phyloP scores from a whole-genome alignment of 2,329 filamentous ascomycete genomes.

The Colletotrichum sp. region DNA sequence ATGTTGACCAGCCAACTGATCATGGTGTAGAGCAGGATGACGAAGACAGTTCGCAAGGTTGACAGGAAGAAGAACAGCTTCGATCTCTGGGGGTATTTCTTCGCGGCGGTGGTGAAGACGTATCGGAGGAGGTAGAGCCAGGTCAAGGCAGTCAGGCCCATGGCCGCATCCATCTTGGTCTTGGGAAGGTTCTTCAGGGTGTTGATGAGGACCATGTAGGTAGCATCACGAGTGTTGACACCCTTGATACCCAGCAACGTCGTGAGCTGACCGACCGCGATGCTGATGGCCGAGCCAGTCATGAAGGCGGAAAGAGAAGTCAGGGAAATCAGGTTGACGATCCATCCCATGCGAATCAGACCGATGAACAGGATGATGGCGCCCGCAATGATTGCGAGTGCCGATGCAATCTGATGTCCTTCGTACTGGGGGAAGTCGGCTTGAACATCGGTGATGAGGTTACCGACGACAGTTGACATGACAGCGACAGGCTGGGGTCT shows the following conservation, averaged over 20 bases:
- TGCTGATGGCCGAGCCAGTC: conserved; percentile 93
- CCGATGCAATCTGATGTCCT: conserved; percentile 75
- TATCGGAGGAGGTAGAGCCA: conserved; percentile 80
- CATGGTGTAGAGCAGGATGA: conserved; percentile 90
- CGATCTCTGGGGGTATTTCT: conserved; percentile 70
- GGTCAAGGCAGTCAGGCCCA: conserved; percentile 83
- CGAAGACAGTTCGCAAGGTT: conserved; percentile 88
- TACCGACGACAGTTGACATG: conserved; percentile 89
- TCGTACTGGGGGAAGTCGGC: conserved; percentile 61
- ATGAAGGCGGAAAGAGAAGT: conserved; percentile 94
- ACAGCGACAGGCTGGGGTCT: conserved; percentile 81
- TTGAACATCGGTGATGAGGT: conserved; percentile 73
- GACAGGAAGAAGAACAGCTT: conserved; percentile 90
- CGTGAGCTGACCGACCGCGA: conserved; percentile 83
- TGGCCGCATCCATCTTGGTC: conserved; percentile 78
- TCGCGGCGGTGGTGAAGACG: conserved; percentile 68
- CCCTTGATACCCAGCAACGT: conserved; percentile 79
- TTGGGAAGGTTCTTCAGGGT: conserved; percentile 74
- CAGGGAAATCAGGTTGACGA: conserved; percentile 92
- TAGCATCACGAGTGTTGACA: conserved; percentile 77
- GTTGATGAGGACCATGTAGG: conserved; percentile 85
- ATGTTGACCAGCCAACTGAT: conserved; percentile 87
- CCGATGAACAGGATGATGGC: conserved; percentile 81
- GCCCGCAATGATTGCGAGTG: conserved; percentile 79
- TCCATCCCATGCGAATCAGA: conserved; percentile 81